Base-by-base conservation (phyloP, 1,284 basidiomycete species). In the Austroboletus niveus region DNA sequence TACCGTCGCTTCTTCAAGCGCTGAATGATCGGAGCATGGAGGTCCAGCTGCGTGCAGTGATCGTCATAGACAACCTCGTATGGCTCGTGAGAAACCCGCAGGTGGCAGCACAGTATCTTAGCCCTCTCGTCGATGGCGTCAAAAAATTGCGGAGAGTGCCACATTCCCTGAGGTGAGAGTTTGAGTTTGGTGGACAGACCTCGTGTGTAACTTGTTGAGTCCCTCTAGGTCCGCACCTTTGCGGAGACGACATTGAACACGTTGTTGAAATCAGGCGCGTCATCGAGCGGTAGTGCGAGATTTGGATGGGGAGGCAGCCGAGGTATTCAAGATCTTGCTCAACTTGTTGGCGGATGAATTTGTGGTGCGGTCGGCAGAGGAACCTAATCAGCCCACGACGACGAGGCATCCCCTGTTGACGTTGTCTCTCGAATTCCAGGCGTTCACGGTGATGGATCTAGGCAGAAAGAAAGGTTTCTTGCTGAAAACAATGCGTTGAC, bases 1-100 rank as follows among this genome's bases (percentile, higher is more conserved):
- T 97, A 2, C 96, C 96, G 6, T 83, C 99, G 39, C 79, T 99
- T 49, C 80, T 85, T 49, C 93, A 96, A 66, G 96, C 94, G 8
- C 78, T 99, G 60, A 96, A 96, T 67, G 96, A 98, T 72, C 84
- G 96, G 59, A 95, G 92, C 58, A 97, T 95, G 85, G 94, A 98
- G 68, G 92, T 92, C 22, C 92, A 94, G 66, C 86, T 92, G 55
- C 79, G 88, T 31, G 83, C 86, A 0, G 94, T 96, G 54, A 89
- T 99, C 49, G 92, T 99, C 62, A 85, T 96, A 55, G 94, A 96
- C 69, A 99, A 99, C 74, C 80, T 99, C 51, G 96, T 98, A 73
- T 98, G 98, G 75, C 87, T 99, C 51, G 96, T 99, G 42, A 88
- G 96, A 53, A 87, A 97, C 64, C 92, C 92, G 5, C 87, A 83